Percentiles rank a stretch among this genome's conserved stretches.
These are phyloP conservation scores for Moelleriella libera DNA, from an alignment of 2,329 filamentous ascomycete species.

Conservation along the genomic window DNA sequence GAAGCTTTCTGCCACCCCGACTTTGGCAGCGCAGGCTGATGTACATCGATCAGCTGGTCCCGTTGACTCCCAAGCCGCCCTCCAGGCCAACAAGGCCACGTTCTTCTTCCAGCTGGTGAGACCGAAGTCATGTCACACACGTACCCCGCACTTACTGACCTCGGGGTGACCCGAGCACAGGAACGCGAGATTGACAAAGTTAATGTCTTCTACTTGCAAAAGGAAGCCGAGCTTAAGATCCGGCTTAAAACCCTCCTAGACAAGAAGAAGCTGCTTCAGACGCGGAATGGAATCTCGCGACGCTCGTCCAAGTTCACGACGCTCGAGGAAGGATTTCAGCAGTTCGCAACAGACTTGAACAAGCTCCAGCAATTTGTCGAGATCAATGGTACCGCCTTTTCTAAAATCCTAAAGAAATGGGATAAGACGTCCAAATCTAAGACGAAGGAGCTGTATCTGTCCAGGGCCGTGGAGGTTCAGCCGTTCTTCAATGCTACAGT, in stretches of 20 bases:
- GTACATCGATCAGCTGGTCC: conserved; percentile 28
- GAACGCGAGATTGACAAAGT: conserved; percentile 98
- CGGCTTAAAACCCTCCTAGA: conserved; percentile 84
- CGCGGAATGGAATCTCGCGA: conserved; percentile 66
- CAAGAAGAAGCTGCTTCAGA: conserved; percentile 86
- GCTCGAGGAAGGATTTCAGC: conserved; percentile 89
- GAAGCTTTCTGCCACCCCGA: conserved; percentile 84
- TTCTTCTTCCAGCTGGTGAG: conserved; percentile 96
- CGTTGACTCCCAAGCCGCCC: conserved; percentile 68
- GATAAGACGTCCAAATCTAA: conserved; percentile 99
- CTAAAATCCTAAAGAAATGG: conserved; percentile 99
- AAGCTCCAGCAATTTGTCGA: conserved; percentile 98
- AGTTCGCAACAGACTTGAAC: conserved; percentile 92
- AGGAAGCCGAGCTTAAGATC: conserved; percentile 95
- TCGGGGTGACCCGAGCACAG: conserved; percentile 26
- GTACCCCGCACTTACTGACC: not conserved
- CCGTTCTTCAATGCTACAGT: conserved; percentile 97
- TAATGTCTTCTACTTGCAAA: conserved; percentile 94
- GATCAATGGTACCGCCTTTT: conserved; percentile 94
- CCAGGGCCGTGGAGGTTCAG: conserved; percentile 89
- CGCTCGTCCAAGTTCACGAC: conserved; percentile 88
- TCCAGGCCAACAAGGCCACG: conserved; percentile 94
- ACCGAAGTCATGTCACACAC: not conserved
- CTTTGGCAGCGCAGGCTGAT: conserved; percentile 64
- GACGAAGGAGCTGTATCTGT: conserved; percentile 94